Evolutionary conservation across 2,329 filamentous ascomycete genomes (phyloP).

Genomic region (Aspergillus thermomutatus): DNA sequence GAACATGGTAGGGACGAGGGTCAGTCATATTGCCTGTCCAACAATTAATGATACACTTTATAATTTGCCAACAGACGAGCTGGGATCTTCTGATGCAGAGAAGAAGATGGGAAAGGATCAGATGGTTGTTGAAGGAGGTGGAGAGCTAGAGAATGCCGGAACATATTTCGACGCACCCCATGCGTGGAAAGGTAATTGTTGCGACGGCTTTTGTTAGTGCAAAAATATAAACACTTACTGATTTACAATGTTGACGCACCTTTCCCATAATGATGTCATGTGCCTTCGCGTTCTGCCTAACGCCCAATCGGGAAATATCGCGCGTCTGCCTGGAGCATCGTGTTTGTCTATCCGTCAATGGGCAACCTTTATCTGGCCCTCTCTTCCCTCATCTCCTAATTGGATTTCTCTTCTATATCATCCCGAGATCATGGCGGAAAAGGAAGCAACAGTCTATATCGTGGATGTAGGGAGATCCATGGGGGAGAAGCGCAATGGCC

Average conservation of each 20-base stretch:
- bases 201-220: conserved; percentile 1
- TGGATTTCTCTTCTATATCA: background rate
- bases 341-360: conserved; percentile 1
- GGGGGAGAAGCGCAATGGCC: conserved; percentile 66
- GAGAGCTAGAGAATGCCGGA: background rate
- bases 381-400: background rate
- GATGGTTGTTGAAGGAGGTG: background rate
- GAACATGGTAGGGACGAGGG: conserved; percentile 33
- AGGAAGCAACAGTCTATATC: conserved; percentile 90
- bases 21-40: conserved; percentile 23
- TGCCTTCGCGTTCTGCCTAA: conserved; percentile 33
- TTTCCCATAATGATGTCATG: conserved; percentile 34
- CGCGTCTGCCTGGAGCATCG: conserved; percentile 40
- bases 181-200: background rate
- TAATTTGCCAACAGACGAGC: background rate
- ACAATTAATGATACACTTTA: background rate
- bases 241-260: conserved; percentile 10
- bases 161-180: background rate
- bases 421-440: conserved; percentile 69
- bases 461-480: conserved; percentile 86
- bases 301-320: conserved; percentile 36
- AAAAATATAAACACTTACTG: background rate
- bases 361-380: background rate
- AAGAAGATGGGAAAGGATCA: background rate
- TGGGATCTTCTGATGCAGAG: conserved; percentile 1